Base-by-base conservation (phyloP, 1,284 basidiomycete genomes). In the Omphalotus olearius region DNA sequence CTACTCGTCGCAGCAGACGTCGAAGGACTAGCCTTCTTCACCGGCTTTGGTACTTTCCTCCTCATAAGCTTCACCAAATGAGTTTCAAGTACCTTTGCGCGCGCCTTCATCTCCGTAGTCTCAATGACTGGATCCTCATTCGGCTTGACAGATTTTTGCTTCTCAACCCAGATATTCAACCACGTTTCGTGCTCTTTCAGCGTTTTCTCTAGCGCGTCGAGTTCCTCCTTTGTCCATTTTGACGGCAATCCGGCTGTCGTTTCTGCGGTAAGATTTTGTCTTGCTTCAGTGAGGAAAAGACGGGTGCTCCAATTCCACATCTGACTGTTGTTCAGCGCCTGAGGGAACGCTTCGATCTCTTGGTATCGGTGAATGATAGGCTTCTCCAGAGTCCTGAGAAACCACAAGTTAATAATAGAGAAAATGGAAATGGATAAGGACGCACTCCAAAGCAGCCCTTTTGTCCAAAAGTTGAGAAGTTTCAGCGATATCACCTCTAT, bases 311-410 rank as follows among this genome's bases (percentile, higher is more conserved):
- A 90, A 62, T 90, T 90, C 83, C 85, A 86, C 78, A 82, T 85
- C 66, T 89, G 87, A 51, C 79, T 83, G 76, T 76, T 88, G 70
- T 82, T 91, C 64, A 83, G 86, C 59, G 74, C 85, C 65, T 70
- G 79, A 56, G 76, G 86, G 78, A 76, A 90, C 59, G 83, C 81
- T 59, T 88, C 83, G 50, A 88, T 87, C 69, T 99, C 94, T 64
- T 82, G 80, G 69, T 95, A 91, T 10, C 97, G 88, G 62, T 85
- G 80, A 41, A 91, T 78, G 53, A 98, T 84, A 1, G 93, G 91
- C 42, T 76, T 74, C 66, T 98, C 93, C 54, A 95, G 70, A 39
- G 75, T 71, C 69, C 92, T 94, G 60, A 14, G 33, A 42, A 10
- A 33, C 30, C 9, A 10, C 26, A 37, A 41, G 11, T 23, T n/a